Base-by-base conservation (phyloP, 2,329 filamentous ascomycete genomes). In the Cucurbitaria berberidis region DNA sequence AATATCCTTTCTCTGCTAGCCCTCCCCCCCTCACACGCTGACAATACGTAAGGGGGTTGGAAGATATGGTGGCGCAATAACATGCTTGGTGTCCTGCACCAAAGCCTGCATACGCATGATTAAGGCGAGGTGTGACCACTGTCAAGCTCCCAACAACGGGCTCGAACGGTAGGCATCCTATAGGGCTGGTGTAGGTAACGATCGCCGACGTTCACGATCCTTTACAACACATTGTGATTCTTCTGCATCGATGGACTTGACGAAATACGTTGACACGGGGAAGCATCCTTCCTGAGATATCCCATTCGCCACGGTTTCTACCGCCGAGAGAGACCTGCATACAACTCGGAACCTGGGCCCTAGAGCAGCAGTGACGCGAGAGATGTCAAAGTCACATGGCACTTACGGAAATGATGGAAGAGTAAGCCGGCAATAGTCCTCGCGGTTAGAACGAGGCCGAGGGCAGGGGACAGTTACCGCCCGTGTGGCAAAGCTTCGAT, bases 401-500 rank as follows among this genome's bases (percentile, higher is more conserved):
- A 39, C 27, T 48, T 16, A 24, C 30, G 43, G 44, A 18, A 30
- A 29, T 8, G 26, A 16, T 27, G 44, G 32, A n/a, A 26, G 16
- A 39, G 34, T 51, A 52, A 52, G 51, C 57, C 48, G 50, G 41
- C 27, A 35, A 40, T 45, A 43, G 45, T 48, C 32, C 34, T 41
- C 19, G 19, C 5, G 19, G n/a, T 22, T 22, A 48, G 38, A 48
- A 22, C 40, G 34, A 48, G 29, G 21, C 32, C 13, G 32, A 21
- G 38, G 40, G 43, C 45, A 49, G 43, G 47, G 48, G 55, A 49
- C 24, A 38, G 45, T 30, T 62, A 58, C 58, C 54, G 58, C 60
- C 49, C 43, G 55, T 60, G 67, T 67, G 67, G 66, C 63, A 57
- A 70, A 61, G 61, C 56, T 58, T 63, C 45, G 55, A 64, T 60